Evolutionary conservation across 2,329 filamentous ascomycete species (phyloP).

Genomic region (Colletotrichum liriopes): DNA sequence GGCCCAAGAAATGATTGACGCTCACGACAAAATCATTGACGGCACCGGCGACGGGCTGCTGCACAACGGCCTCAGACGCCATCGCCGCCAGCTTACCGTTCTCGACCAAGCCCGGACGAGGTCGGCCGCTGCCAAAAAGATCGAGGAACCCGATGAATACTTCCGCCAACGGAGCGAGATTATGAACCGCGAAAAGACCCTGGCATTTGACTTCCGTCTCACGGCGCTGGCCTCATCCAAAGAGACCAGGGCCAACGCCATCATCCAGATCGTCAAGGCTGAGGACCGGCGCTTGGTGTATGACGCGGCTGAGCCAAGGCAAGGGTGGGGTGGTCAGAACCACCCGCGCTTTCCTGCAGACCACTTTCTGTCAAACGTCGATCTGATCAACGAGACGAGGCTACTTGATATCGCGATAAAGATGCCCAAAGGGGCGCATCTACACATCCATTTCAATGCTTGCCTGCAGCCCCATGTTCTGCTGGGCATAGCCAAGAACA

Average conservation of each 20-base stretch:
- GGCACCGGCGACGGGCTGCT: neutral
- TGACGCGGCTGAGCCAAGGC: slow-evolving; percentile 48
- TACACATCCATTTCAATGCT: slow-evolving; percentile 86
- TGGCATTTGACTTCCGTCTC: slow-evolving; percentile 60
- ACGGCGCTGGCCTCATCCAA: slow-evolving; percentile 49
- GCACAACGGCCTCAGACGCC: slow-evolving; percentile 1
- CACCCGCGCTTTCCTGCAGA: slow-evolving; percentile 66
- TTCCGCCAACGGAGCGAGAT: slow-evolving; percentile 50
- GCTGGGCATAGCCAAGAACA: slow-evolving; percentile 67
- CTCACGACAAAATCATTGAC: slow-evolving; percentile 40
- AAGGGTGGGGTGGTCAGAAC: slow-evolving; percentile 60
- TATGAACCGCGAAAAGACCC: slow-evolving; percentile 51
- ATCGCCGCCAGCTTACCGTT: neutral
- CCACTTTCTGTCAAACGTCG: slow-evolving; percentile 71
- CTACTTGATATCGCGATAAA: slow-evolving; percentile 70
- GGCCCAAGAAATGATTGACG: slow-evolving; percentile 38
- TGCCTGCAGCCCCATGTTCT: slow-evolving; percentile 75
- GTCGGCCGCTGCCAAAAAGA: slow-evolving; percentile 14
- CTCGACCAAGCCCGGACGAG: slow-evolving; percentile 25
- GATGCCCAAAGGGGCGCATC: slow-evolving; percentile 80
- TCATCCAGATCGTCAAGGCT: slow-evolving; percentile 57
- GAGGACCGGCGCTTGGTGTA: slow-evolving; percentile 58
- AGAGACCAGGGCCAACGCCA: slow-evolving; percentile 57
- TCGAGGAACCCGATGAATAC: slow-evolving; percentile 50
- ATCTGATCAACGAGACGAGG: slow-evolving; percentile 69